Base-by-base conservation (phyloP, 2,329 filamentous ascomycete genomes). In the Phialocephala sp. region DNA sequence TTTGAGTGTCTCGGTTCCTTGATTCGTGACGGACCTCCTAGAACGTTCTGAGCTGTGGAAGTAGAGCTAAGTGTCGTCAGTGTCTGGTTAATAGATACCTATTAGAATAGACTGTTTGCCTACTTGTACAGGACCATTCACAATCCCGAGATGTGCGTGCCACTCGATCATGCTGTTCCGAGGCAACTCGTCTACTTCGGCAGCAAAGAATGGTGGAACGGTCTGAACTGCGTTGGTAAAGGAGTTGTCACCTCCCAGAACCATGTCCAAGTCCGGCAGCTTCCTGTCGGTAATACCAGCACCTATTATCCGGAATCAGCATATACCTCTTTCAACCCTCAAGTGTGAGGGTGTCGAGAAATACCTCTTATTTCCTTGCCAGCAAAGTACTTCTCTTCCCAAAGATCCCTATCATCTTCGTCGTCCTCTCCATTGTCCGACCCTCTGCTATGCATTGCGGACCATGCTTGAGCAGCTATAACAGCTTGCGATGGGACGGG, bases 141-240 rank as follows among this genome's bases (percentile, higher is more conserved):
- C 66, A 52, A 91, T 77, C 0, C 92, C 91, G 2, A 87, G 75
- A 64, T 90, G 85, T 1, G 84, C 89, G 71, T 92, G 90, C 94
- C 94, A 99, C 80, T 99, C 95, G 12, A 97, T 87, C 43, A 83
- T 83, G 35, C 90, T 90, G 18, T 81, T 82, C 22, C 92, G 86
- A 0, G 95, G 95, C 14, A 99, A 82, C 69, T 89, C 86, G 52
- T 89, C 84, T 1, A 97, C 91, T 74, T 95, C 88, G 0, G 88
- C 89, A 0, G 90, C 85, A 74, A 95, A 90, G 72, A 94, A 84
- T 0, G 90, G 90, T 1, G 93, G 89, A 2, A 5, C 67, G 50
- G 43, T 72, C 67, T 60, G 71, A 68, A 20, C 71, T 66, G 43
- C 71, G 67, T 22, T 74, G 66, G 4, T 72, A 72, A 18, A 84